phyloP scores from a whole-genome alignment of 2,329 filamentous ascomycete species.

The Colletotrichum scovillei region DNA sequence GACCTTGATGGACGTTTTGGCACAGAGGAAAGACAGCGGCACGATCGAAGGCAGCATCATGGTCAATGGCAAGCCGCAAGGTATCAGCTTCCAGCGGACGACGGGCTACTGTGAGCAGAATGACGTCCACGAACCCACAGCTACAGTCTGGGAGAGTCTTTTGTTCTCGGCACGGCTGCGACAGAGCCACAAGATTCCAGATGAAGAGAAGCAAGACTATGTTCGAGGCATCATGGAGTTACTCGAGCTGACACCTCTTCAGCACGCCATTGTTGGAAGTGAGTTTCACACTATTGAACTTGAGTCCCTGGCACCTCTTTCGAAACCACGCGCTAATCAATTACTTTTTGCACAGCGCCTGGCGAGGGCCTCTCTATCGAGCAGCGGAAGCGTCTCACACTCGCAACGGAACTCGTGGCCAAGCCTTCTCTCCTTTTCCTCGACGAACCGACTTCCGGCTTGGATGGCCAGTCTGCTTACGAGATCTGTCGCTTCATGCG shows the following conservation, averaged over 20 bases:
- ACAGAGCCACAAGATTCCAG: conserved; percentile 64
- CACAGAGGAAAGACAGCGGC: conserved; percentile 63
- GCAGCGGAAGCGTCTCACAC: conserved; percentile 73
- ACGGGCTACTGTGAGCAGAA: conserved; percentile 39
- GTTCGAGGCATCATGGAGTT: conserved; percentile 75
- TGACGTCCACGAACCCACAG: conserved; percentile 60
- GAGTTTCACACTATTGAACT: neutral
- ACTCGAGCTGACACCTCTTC: conserved; percentile 71
- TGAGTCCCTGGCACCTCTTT: neutral
- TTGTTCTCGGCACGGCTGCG: conserved; percentile 74
- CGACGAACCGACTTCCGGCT: conserved; percentile 70
- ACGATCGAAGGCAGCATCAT: conserved; percentile 38
- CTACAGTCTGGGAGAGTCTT: conserved; percentile 74
- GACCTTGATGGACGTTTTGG: conserved; percentile 71
- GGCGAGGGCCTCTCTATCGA: conserved; percentile 61
- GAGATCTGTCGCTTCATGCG: conserved; percentile 57
- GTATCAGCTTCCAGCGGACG: conserved; percentile 15
- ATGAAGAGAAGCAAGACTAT: conserved; percentile 72
- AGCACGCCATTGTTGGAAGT: conserved; percentile 68
- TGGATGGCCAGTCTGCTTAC: conserved; percentile 48
- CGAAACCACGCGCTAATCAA: neutral
- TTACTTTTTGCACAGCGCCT: conserved; percentile 39
- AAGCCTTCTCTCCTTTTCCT: conserved; percentile 75
- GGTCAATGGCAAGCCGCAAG: conserved; percentile 19
- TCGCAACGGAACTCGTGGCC: conserved; percentile 76